These are phyloP conservation scores for Bacterosira constricta DNA, from an alignment of 108 stramenopile species.

Conservation along the genomic window DNA sequence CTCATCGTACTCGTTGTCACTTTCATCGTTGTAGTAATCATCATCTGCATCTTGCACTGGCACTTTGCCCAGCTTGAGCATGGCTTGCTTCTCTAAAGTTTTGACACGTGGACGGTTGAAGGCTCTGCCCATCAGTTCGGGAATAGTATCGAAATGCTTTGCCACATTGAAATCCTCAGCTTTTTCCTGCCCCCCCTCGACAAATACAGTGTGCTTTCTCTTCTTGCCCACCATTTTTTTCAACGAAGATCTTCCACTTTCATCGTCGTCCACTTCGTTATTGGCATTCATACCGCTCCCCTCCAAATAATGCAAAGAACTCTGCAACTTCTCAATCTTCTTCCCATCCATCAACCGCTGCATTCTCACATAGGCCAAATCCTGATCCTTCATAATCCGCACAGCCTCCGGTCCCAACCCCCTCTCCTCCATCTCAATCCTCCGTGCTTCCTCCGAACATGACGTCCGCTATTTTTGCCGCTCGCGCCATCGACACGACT, in stretches of 20 bases:
- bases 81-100: constrained; percentile 26
- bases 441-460: constrained; percentile 54
- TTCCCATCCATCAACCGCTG: constrained; percentile 75
- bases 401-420: constrained; percentile 68
- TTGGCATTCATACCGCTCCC: constrained; percentile 12
- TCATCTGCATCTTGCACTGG: constrained; percentile 18
- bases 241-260: too few relatives aligned
- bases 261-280: constrained; percentile 26
- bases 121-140: constrained; percentile 81
- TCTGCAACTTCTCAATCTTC: constrained; percentile 79
- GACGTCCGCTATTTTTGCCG: constrained; percentile 52
- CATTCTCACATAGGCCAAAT: constrained; percentile 91
- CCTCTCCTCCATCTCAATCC: constrained; percentile 48
- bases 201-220: constrained; percentile 80
- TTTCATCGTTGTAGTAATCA: constrained; percentile 50
- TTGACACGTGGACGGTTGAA: constrained; percentile 82
- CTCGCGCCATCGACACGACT: constrained; percentile 60
- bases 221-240: constrained; percentile 27
- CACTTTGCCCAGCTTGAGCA: constrained; percentile 46
- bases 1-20: constrained; percentile 29
- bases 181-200: constrained; percentile 55
- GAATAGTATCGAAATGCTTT: constrained; percentile 88
- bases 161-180: constrained; percentile 85
- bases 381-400: constrained; percentile 95
- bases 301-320: constrained; percentile 82